Percentiles rank a stretch among this genome's conserved stretches.
Evolutionary conservation across 108 stramenopile species (phyloP).

Genomic region (Heterococcus sp.): DNA sequence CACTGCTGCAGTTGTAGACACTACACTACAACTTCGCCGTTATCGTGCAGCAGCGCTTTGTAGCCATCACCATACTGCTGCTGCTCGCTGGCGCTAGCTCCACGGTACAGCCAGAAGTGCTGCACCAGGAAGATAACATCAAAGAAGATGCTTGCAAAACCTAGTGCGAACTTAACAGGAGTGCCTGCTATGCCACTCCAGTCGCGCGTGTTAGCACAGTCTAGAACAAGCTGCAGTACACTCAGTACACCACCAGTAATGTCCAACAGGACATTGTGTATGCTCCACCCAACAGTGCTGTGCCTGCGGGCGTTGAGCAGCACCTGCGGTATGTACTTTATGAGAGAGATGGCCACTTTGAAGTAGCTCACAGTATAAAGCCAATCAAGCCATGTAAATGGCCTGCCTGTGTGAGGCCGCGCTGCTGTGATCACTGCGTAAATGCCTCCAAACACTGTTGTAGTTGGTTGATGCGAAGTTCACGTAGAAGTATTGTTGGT

Average conservation of each 20-base stretch:
- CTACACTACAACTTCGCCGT: too few species aligned
- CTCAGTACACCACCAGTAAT: conserved; percentile 74
- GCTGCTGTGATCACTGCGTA: background rate
- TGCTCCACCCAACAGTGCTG: conserved; percentile 78
- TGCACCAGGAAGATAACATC: conserved; percentile 38
- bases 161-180: conserved; percentile 75
- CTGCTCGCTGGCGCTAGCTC: too few species aligned
- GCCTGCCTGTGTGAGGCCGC: background rate
- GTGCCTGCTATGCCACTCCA: conserved; percentile 76
- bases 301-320: conserved; percentile 70
- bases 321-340: conserved; percentile 87
- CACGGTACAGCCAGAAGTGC: background rate
- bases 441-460: background rate
- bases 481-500: too few species aligned
- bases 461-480: too few species aligned
- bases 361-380: conserved; percentile 70
- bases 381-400: conserved; percentile 65
- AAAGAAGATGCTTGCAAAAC: conserved; percentile 70
- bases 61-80: too few species aligned
- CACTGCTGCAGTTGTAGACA: too few species aligned
- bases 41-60: too few species aligned
- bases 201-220: conserved; percentile 63
- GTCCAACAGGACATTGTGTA: conserved; percentile 84
- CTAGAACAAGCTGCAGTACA: conserved; percentile 63
- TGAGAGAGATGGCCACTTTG: conserved; percentile 73